Evolutionary conservation across 768 basidiomycete species (phyloP), one percentile per base, ranked within the genome.

Genomic region (Termitomyces sp.): DNA sequence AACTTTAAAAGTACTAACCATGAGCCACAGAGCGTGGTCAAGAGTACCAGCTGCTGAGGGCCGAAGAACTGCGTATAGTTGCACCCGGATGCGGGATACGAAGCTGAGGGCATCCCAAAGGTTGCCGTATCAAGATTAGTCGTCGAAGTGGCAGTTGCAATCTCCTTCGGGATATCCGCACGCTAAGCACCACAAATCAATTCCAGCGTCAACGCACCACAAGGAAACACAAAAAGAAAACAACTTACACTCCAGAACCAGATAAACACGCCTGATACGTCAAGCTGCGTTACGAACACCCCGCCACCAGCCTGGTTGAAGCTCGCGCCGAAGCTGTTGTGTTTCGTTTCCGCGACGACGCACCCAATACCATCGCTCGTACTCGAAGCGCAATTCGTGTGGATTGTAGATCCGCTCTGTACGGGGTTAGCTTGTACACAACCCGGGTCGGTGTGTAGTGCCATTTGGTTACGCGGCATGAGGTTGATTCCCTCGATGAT

Each of bases 271-370:
- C 73, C 86, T 1, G 77, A 67, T 6, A 76, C 73, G 51, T 88
- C 88, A 60, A 88, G 85, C 63, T 88, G 87, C 3, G 85, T 78
- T 2, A 87, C 87, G 69, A 76, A 92, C 1, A 75, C 73, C 0
- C 77, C 83, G 32, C 84, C 84, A 13, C 80, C 79, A 0, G 77
- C 79, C 8, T 69, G 53, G 8, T 80, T 79, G 62, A 85, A 85
- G 1, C 68, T 74, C 2, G 63, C 62, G 0, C 82, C 83, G 61
- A 72, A 83, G 56, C 78, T 80, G 51, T 76, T 76, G 4, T 73
- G 65, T 53, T 76, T 73, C 8, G 64, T 73, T 57, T 80, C 79
- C 1, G 56, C 59, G 7, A 79, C 77, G 6, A 77, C 72, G 65
- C 85, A 85, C 0, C 79, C 79, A 36, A 69, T 62, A 14, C 66